These are phyloP conservation scores for Yamadazyma epiphylla DNA, from an alignment of 1,139 yeast species.

Conservation along the genomic window DNA sequence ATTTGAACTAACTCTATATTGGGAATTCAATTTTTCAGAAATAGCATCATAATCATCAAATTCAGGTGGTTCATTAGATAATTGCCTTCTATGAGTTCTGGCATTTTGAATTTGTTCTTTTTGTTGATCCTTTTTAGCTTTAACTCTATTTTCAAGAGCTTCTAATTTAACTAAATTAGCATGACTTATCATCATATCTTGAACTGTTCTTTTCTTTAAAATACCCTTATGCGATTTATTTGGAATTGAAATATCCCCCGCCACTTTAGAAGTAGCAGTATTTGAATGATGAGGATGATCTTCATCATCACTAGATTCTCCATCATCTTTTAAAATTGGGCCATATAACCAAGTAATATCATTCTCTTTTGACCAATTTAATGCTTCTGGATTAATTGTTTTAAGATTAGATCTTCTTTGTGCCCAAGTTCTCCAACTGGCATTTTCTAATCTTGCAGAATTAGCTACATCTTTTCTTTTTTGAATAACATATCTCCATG, in stretches of 20 bases:
- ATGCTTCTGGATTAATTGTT: constrained; percentile 69
- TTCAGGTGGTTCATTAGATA: constrained; percentile 32
- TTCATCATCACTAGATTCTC: constrained; percentile 23
- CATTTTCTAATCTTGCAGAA: constrained; percentile 68
- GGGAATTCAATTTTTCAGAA: constrained; percentile 58
- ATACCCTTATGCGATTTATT: constrained; percentile 54
- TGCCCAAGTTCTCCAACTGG: constrained; percentile 89
- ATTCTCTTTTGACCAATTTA: constrained; percentile 77
- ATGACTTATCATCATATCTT: constrained; percentile 67
- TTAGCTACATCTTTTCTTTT: constrained; percentile 75
- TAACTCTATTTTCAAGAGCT: constrained; percentile 36
- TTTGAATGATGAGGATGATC: constrained; percentile 16
- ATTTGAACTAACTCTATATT: constrained; percentile 31
- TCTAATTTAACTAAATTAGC: constrained; percentile 48
- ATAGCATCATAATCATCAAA: constrained; percentile 55
- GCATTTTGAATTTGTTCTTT: constrained; percentile 12
- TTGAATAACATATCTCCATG: constrained; percentile 89
- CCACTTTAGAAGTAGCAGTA: constrained; percentile 42
- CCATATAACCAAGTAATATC: constrained; percentile 86
- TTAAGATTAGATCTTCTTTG: constrained; percentile 62
- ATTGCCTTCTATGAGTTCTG: constrained; percentile 16
- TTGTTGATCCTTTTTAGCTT: constrained; percentile 22
- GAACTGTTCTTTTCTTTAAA: constrained; percentile 73
- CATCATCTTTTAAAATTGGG: constrained; percentile 56
- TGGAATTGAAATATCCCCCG: constrained; percentile 42